Percentiles rank a stretch among this genome's conserved stretches.
Evolutionary conservation across 2,329 filamentous ascomycete species (phyloP).

Genomic region (Aureobasidium sp.): DNA sequence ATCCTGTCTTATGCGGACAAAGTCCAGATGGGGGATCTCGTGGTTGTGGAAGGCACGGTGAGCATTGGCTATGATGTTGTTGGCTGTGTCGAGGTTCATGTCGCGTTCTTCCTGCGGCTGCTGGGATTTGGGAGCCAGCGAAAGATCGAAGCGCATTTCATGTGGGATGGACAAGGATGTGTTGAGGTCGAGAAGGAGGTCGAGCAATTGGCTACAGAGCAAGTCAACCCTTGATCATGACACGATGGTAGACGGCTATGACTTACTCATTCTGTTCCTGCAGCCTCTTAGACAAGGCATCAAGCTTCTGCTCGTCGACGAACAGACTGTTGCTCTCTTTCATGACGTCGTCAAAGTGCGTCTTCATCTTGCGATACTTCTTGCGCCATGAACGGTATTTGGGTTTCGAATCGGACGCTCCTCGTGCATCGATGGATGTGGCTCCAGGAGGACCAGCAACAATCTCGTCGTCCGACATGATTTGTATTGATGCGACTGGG

Average conservation of each 20-base stretch:
- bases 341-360: slow-evolving; percentile 70
- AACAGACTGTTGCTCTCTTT: slow-evolving; percentile 76
- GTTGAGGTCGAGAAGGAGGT: slow-evolving; percentile 86
- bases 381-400: slow-evolving; percentile 49
- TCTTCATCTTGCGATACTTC: slow-evolving; percentile 90
- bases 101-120: slow-evolving; percentile 25
- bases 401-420: slow-evolving; percentile 11
- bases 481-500: background rate
- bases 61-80: slow-evolving; percentile 28
- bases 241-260: background rate
- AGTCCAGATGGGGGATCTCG: slow-evolving; percentile 25
- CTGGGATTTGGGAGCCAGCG: slow-evolving; percentile 38
- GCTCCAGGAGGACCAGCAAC: slow-evolving; percentile 3
- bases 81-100: slow-evolving; percentile 23
- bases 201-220: slow-evolving; percentile 68
- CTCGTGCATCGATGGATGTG: background rate
- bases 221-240: background rate
- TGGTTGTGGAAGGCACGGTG: slow-evolving; percentile 28
- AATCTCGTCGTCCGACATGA: slow-evolving; percentile 18
- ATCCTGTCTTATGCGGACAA: slow-evolving; percentile 26
- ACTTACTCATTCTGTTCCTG: slow-evolving; percentile 88
- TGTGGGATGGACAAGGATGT: slow-evolving; percentile 69
- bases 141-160: slow-evolving; percentile 66
- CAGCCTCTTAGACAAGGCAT: slow-evolving; percentile 72
- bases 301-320: slow-evolving; percentile 71